A percentile compares a stretch with the other conserved stretches of the same genome.
These are phyloP conservation scores for Tardiomyces blankii DNA, from an alignment of 1,139 yeast genomes.

Conservation along the genomic window DNA sequence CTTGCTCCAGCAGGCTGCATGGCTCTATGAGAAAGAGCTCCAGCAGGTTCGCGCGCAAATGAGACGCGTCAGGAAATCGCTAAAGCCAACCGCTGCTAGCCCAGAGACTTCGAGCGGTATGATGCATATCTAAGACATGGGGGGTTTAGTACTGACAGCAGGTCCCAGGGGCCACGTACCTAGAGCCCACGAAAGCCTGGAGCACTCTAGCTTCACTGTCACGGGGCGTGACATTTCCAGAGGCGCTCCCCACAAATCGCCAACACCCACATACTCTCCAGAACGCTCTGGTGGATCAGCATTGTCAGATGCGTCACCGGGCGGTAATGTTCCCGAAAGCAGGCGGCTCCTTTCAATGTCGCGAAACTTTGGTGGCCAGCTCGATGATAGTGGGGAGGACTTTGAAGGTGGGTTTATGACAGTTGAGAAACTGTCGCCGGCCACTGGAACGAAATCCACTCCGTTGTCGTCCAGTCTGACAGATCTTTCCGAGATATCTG, in stretches of 20 bases:
- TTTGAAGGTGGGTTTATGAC: constrained; percentile 1
- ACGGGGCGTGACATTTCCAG: neutral
- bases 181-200: neutral
- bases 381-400: constrained; percentile 5
- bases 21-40: constrained; percentile 36
- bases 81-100: neutral
- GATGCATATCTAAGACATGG: neutral
- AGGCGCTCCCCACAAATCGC: neutral
- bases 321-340: neutral
- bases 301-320: neutral
- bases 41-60: constrained; percentile 30
- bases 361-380: constrained; percentile 4
- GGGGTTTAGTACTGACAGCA: neutral
- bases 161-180: neutral
- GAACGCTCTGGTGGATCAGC: neutral
- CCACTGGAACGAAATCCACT: neutral
- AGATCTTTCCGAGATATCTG: constrained; percentile 6
- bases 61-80: constrained; percentile 15
- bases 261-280: neutral
- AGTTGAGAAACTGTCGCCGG: neutral
- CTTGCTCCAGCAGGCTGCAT: constrained; percentile 35
- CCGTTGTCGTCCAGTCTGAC: constrained; percentile 1
- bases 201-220: neutral
- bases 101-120: neutral
- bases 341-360: constrained; percentile 3